Evolutionary conservation across 495 filamentous ascomycete species (phyloP), one percentile per base, ranked within the genome.

Genomic region (Aspergillus egyptiacus): DNA sequence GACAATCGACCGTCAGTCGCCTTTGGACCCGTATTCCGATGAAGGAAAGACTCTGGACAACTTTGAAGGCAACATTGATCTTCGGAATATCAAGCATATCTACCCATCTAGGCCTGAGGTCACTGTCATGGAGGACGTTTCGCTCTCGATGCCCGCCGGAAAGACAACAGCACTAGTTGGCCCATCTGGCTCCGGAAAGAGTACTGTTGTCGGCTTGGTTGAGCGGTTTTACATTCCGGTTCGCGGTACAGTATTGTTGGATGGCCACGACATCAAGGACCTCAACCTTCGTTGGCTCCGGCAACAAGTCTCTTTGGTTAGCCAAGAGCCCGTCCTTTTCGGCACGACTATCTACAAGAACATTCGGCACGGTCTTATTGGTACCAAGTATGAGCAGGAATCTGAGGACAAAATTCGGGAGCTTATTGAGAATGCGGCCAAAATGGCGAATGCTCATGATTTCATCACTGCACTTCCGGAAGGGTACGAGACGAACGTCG

Each of bases 51-150:
- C 75, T 44, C 77, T 91, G 6, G 80, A 89, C 2, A 61, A 79
- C 20, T 76, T 94, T 5, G 72, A 84, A 28, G 93, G 90, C 22
- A 82, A 79, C 6, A 82, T 98, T 47, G 86, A 93, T 55, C 71
- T 98, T n/a, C 74, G 82, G 54, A 71, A 87, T 51, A 73, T 98
- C 60, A 91, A 86, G 67, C 90, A 95, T 56, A 87, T 96, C 55
- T 98, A 98, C 55, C 93, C 93, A 6, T 95, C 89, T 2, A 78
- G 93, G 27, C 86, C 91, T 0, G 88, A 96, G 55, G 91, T 95
- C 18, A 79, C 81, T 10, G 82, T 97, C 18, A 89, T 97, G 80
- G 68, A 88, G 36, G 80, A 84, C 45, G 86, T 96, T 45, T 86
- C 74, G 43, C 76, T 98, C 10, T 55, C 72, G 0, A 82, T 97